These are phyloP conservation scores for Pseudogymnoascus sp. DNA, from an alignment of 2,329 filamentous ascomycete genomes.

Conservation along the genomic window DNA sequence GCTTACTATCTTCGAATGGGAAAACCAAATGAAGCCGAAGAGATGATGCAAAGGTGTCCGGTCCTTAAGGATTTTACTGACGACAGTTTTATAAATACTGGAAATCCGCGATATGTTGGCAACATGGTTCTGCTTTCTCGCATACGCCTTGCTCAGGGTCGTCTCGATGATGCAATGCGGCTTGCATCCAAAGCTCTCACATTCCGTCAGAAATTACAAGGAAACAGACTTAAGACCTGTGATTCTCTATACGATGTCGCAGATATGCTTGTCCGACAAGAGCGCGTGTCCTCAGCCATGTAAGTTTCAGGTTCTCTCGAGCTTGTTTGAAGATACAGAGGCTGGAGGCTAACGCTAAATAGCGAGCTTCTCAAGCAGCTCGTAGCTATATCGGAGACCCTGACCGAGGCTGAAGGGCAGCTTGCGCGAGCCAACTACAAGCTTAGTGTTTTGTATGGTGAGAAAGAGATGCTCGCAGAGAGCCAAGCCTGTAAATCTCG, in stretches of 20 bases:
- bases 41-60: constrained; percentile 29
- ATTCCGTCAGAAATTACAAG: constrained; percentile 5
- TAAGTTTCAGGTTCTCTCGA: background rate
- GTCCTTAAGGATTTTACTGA: constrained; percentile 32
- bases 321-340: background rate
- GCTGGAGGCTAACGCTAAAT: background rate
- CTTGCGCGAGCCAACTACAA: constrained; percentile 11
- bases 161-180: background rate
- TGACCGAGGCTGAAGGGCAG: background rate
- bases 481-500: constrained; percentile 1
- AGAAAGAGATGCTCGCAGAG: background rate
- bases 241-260: constrained; percentile 11
- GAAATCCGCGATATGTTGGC: background rate
- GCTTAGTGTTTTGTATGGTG: background rate
- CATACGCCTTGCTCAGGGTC: constrained; percentile 4
- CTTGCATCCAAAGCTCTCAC: constrained; percentile 7
- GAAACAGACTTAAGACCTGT: constrained; percentile 4
- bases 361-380: constrained; percentile 10
- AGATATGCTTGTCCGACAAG: background rate
- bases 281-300: background rate
- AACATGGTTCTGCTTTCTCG: constrained; percentile 7
- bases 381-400: background rate
- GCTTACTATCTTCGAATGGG: constrained; percentile 31
- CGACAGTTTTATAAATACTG: constrained; percentile 31
- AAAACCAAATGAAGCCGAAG: constrained; percentile 30